Evolutionary conservation across 352 stramenopile genomes (phyloP).

Genomic region (Phytophthora capsici): DNA sequence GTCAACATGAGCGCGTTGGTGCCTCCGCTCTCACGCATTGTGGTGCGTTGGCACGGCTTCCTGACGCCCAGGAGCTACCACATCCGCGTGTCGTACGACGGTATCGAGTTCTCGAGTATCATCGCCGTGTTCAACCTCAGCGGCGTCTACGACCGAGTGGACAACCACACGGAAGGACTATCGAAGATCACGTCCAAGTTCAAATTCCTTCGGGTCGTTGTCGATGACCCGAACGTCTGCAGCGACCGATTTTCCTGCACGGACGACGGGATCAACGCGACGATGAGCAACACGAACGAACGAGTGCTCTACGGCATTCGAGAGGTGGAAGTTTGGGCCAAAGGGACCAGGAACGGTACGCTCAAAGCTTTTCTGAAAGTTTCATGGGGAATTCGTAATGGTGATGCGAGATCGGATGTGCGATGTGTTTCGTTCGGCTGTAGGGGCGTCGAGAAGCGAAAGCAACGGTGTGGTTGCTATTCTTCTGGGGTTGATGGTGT

Average conservation of each 20-base stretch:
- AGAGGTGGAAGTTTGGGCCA: slow-evolving; percentile 79
- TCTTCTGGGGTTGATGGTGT: slow-evolving; percentile 4
- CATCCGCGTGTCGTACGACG: slow-evolving; percentile 67
- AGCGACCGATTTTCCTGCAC: slow-evolving; percentile 45
- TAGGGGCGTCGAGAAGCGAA: slow-evolving; percentile 16
- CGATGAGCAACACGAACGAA: slow-evolving; percentile 47
- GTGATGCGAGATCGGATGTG: slow-evolving; percentile 15
- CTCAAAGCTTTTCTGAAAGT: slow-evolving; percentile 5
- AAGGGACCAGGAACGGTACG: slow-evolving; percentile 55
- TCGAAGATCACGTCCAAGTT: slow-evolving; percentile 54
- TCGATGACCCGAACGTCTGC: slow-evolving; percentile 61
- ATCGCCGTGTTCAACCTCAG: slow-evolving; percentile 46
- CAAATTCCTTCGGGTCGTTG: slow-evolving; percentile 59
- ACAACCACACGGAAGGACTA: slow-evolving; percentile 59
- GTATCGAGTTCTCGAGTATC: slow-evolving; percentile 69
- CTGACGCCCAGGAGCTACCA: slow-evolving; percentile 61
- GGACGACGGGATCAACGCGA: slow-evolving; percentile 31
- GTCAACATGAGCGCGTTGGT: slow-evolving; percentile 67
- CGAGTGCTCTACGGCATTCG: slow-evolving; percentile 81
- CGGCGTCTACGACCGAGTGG: slow-evolving; percentile 71
- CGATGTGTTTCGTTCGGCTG: slow-evolving; percentile 4
- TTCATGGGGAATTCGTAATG: slow-evolving; percentile 10
- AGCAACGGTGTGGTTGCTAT: not conserved
- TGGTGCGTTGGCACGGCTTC: slow-evolving; percentile 84
- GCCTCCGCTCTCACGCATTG: slow-evolving; percentile 55